Evolutionary conservation across 1,284 basidiomycete genomes (phyloP).

Genomic region (Boletus austroedulis): DNA sequence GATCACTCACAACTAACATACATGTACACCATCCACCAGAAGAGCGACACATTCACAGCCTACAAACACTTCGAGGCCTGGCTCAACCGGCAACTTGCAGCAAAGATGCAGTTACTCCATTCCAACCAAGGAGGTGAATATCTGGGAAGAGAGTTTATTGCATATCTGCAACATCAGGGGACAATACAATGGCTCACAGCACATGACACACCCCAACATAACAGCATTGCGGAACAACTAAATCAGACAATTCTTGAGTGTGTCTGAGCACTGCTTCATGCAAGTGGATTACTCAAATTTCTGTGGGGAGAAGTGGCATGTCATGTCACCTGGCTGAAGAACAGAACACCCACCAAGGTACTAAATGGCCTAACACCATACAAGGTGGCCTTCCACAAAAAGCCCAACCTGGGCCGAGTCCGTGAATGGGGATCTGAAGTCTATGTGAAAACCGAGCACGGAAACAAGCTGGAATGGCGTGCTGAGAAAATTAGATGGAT

Average conservation of each 20-base stretch:
- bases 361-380: not conserved
- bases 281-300: no score
- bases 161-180: not conserved
- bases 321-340: not conserved
- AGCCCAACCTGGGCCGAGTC: not conserved
- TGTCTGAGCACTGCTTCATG: no score
- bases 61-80: not conserved
- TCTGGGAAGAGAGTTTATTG: not conserved
- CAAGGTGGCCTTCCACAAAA: not conserved
- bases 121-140: not conserved
- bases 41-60: not conserved
- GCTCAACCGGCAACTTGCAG: not conserved
- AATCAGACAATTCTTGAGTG: no score
- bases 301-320: not conserved
- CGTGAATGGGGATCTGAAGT: not conserved
- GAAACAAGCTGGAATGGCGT: not conserved
- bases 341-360: not conserved
- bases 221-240: no score
- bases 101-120: not conserved
- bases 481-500: not conserved
- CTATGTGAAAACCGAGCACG: not conserved
- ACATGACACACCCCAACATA: not conserved
- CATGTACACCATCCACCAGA: not conserved
- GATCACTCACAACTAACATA: not conserved
- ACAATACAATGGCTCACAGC: not conserved